Evolutionary conservation across 169 alveolate genomes (phyloP).

Genomic region (Cryptosporidium canis): DNA sequence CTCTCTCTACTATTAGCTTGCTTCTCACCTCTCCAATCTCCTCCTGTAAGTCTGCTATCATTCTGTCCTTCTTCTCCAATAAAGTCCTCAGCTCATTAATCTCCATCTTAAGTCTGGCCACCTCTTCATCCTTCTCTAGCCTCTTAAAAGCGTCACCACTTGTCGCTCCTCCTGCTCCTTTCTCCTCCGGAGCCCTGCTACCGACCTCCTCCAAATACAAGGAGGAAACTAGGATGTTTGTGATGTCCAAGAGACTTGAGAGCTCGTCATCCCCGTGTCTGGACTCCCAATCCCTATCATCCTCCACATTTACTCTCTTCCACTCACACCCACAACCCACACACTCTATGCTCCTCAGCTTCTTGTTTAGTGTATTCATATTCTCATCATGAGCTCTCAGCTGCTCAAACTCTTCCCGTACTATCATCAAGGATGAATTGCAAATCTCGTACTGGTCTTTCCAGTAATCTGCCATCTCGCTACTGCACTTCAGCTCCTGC

Average conservation of each 20-base stretch:
- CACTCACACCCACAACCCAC: slow-evolving; percentile 54
- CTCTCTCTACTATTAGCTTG: neutral
- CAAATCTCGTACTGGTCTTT: slow-evolving; percentile 52
- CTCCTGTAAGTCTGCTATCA: slow-evolving; percentile 20
- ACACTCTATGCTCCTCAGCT: slow-evolving; percentile 36
- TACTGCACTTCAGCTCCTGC: slow-evolving; percentile 26
- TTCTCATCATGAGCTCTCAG: slow-evolving; percentile 31
- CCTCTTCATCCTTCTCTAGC: slow-evolving; percentile 13
- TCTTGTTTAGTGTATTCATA: slow-evolving; percentile 14
- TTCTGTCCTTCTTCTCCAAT: slow-evolving; percentile 1
- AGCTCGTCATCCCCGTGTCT: neutral
- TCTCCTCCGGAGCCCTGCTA: neutral
- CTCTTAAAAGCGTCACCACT: neutral
- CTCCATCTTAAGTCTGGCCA: slow-evolving; percentile 18
- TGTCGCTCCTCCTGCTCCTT: neutral
- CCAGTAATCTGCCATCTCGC: slow-evolving; percentile 37
- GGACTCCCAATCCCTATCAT: neutral
- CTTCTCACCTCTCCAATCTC: slow-evolving; percentile 16
- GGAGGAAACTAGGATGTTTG: slow-evolving; percentile 42
- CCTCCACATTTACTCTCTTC: slow-evolving; percentile 20
- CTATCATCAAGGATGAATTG: slow-evolving; percentile 11
- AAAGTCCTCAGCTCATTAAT: neutral
- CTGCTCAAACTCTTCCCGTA: slow-evolving; percentile 20
- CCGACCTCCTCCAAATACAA: slow-evolving; percentile 1
- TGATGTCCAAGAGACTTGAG: neutral